Percentiles rank a stretch among this genome's conserved stretches.
phyloP scores from a whole-genome alignment of 2,329 filamentous ascomycete genomes.

The Xylaria sp. region DNA sequence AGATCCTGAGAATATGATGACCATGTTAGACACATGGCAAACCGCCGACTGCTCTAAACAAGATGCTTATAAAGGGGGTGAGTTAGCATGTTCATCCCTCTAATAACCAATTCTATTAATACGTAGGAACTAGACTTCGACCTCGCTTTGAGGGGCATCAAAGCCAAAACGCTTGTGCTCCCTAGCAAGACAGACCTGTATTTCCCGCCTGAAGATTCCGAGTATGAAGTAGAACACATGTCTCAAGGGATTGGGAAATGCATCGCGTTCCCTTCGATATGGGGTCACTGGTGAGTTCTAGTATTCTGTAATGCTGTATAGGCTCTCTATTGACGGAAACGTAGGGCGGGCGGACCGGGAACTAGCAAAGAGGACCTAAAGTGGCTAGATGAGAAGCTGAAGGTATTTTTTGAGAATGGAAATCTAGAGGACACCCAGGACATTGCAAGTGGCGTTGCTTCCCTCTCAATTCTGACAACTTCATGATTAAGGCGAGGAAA shows the following conservation, averaged over 20 bases:
- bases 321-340: background rate
- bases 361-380: constrained; percentile 72
- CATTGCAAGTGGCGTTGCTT: constrained; percentile 3
- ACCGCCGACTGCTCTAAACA: constrained; percentile 72
- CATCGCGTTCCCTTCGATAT: constrained; percentile 48
- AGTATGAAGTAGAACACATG: constrained; percentile 68
- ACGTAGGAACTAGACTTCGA: constrained; percentile 55
- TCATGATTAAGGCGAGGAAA: background rate
- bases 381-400: constrained; percentile 71
- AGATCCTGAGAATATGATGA: constrained; percentile 76
- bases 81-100: background rate
- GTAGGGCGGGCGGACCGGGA: constrained; percentile 70
- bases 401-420: constrained; percentile 48
- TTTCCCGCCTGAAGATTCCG: constrained; percentile 80
- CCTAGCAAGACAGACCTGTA: constrained; percentile 78
- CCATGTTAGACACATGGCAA: constrained; percentile 82
- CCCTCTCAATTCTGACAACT: constrained; percentile 1
- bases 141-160: constrained; percentile 70
- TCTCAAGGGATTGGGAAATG: constrained; percentile 41
- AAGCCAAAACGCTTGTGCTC: constrained; percentile 73
- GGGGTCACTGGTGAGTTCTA: constrained; percentile 47
- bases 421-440: background rate
- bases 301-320: background rate
- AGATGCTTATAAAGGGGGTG: constrained; percentile 65
- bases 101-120: background rate